Conservation (phyloP, 192 early-diverging fungal genomes). For the Helicostylum pulchrum region DNA sequence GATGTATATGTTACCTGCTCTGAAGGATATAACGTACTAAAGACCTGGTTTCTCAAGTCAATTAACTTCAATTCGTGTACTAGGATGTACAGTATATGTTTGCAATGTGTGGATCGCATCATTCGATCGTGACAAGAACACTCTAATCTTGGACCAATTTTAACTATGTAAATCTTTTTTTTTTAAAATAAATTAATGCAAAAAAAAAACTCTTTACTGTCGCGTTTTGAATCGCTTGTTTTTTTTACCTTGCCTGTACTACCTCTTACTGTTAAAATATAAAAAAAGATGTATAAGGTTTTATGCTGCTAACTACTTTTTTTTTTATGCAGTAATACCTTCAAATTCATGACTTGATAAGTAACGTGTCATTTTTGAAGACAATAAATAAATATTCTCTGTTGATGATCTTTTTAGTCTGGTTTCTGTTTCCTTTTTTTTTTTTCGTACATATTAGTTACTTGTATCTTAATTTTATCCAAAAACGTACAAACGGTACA, state of each 20-base stretch:
- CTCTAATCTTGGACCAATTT: not conserved
- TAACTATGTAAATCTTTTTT: not conserved
- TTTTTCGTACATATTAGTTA: too few relatives aligned
- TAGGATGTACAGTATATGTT: not conserved
- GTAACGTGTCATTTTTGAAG: not conserved
- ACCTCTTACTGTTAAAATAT: not conserved
- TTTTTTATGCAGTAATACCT: not conserved
- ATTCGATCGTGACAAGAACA: not conserved
- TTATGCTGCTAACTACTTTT: too few relatives aligned
- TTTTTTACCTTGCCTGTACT: not conserved
- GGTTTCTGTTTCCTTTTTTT: not conserved
- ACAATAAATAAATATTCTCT: not conserved
- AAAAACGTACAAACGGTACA: not conserved
- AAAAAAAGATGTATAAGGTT: not conserved
- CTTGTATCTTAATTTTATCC: not conserved
- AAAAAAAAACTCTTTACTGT: too few relatives aligned
- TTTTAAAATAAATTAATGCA: not conserved
- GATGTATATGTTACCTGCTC: not conserved
- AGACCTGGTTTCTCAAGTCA: not conserved
- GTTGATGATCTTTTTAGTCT: not conserved
- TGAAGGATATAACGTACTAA: not conserved
- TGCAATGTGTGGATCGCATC: not conserved
- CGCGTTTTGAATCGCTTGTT: not conserved
- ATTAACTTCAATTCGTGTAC: not conserved
- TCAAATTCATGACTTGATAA: not conserved